A percentile compares a stretch with the other conserved stretches of the same genome.
phyloP scores from a whole-genome alignment of 331 rosid species.

The Prunus yedoensis region DNA sequence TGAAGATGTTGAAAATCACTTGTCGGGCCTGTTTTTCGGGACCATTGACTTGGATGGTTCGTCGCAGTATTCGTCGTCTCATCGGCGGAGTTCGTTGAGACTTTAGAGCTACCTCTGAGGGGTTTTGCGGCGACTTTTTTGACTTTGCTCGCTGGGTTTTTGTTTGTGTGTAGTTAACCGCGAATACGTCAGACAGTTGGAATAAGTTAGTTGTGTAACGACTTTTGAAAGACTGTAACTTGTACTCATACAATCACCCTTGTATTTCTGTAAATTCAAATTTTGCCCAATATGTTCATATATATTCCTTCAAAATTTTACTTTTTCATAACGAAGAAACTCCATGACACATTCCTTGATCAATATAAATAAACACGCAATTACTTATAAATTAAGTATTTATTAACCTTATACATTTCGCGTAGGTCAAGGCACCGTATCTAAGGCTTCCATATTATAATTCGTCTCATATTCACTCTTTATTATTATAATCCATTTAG shows the following conservation, averaged over 20 bases:
- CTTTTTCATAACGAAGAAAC: no score
- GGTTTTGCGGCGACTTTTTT: not conserved
- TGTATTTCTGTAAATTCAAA: not conserved
- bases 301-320: conserved; percentile 2
- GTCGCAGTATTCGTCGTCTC: conserved; percentile 25
- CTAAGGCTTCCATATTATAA: no score
- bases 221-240: not conserved
- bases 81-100: conserved; percentile 4
- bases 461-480: no score
- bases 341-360: no score
- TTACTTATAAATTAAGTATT: no score
- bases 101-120: not conserved
- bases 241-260: not conserved
- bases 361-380: no score
- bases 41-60: conserved; percentile 6
- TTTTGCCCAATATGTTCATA: not conserved
- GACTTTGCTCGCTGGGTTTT: not conserved
- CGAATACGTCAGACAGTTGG: not conserved
- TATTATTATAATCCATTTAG: no score
- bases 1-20: conserved; percentile 51
- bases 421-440: no score
- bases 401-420: no score
- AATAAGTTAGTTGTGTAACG: conserved; percentile 2
- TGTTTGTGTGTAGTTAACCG: not conserved
- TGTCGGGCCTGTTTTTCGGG: conserved; percentile 47